phyloP scores from a whole-genome alignment of 208 protist species.

The Tritrichomonas foetus region DNA sequence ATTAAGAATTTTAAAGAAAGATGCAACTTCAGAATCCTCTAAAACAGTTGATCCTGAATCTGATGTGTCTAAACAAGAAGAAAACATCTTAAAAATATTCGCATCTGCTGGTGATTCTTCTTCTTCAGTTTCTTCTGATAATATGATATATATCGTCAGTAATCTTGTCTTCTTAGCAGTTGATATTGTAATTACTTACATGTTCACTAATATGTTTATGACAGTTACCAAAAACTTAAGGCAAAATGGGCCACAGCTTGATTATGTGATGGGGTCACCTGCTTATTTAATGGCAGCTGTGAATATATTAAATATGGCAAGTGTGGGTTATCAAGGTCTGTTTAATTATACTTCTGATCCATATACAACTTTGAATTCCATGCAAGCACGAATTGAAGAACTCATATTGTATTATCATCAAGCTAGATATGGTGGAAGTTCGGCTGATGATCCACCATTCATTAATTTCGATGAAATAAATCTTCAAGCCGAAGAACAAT shows the following conservation, averaged over 20 bases:
- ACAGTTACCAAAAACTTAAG: neutral
- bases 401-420: neutral
- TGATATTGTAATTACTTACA: no score
- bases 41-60: no score
- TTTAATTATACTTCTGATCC: neutral
- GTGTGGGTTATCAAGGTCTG: neutral
- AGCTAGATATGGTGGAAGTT: neutral
- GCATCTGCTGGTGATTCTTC: neutral
- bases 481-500: no score
- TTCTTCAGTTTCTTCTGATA: neutral
- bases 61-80: neutral
- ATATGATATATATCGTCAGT: neutral
- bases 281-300: neutral
- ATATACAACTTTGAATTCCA: neutral
- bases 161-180: neutral
- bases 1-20: neutral
- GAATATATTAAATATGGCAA: neutral
- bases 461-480: no score
- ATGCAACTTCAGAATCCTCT: neutral
- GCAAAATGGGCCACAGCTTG: neutral
- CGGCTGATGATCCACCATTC: neutral
- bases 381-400: neutral
- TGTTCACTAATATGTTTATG: neutral
- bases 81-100: neutral
- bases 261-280: neutral